Conservation (phyloP, 139 green algal genomes). For the Raphidocelis subcapitata region DNA sequence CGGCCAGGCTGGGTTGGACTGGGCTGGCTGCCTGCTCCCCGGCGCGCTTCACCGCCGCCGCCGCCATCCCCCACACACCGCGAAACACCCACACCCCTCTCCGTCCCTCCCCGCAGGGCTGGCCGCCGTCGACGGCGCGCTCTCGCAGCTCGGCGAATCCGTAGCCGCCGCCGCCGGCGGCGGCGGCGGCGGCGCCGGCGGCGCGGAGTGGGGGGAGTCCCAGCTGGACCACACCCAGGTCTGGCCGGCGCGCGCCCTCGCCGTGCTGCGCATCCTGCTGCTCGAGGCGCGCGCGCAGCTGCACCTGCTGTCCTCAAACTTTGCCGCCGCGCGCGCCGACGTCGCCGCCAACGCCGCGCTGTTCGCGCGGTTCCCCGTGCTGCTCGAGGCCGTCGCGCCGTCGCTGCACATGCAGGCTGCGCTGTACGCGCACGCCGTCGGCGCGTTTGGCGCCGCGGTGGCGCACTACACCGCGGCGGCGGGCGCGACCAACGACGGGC, state of each 20-base stretch:
- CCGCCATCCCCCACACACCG: neutral
- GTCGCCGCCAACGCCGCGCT: constrained; percentile 16
- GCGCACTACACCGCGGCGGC: constrained; percentile 26
- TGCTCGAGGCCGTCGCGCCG: neutral
- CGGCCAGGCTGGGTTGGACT: neutral
- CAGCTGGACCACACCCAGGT: neutral
- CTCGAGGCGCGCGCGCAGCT: constrained; percentile 21
- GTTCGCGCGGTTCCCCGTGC: constrained; percentile 21
- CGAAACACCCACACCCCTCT: neutral
- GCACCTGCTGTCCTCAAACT: constrained; percentile 21
- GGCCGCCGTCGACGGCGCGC: neutral
- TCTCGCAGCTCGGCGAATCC: no score
- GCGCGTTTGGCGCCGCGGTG: constrained; percentile 10
- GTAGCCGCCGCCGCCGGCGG: neutral
- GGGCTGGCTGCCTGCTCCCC: neutral
- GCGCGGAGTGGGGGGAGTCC: neutral
- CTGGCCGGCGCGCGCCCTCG: neutral
- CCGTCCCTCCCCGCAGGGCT: neutral
- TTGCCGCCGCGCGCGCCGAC: constrained; percentile 20
- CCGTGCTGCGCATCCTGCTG: constrained; percentile 19
- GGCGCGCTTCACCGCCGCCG: neutral
- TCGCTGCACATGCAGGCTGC: constrained; percentile 24
- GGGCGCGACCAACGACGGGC: constrained; percentile 1
- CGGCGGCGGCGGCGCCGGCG: neutral
- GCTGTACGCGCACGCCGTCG: constrained; percentile 31